Percentiles rank a stretch among this genome's conserved stretches.
Evolutionary conservation across 2,329 filamentous ascomycete species (phyloP).

Genomic region (Cryphonectria japonica): DNA sequence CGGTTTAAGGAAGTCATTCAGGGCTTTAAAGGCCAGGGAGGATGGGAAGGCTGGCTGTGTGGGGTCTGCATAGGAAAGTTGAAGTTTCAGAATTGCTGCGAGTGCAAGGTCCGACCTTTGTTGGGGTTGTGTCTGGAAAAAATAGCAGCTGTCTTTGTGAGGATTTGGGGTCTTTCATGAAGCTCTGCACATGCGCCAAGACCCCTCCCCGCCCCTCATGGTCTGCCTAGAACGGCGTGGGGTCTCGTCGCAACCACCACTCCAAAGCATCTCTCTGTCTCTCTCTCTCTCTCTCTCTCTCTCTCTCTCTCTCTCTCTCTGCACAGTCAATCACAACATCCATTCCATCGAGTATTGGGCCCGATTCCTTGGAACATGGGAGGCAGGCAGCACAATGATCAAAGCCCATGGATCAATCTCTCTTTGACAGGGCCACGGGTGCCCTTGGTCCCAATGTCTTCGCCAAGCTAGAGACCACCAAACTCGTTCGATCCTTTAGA

Average conservation of each 20-base stretch:
- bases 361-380: neutral
- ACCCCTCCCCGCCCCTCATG: neutral
- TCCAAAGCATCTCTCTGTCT: neutral
- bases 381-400: slow-evolving; percentile 5
- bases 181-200: neutral
- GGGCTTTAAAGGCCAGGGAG: neutral
- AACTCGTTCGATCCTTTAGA: slow-evolving; percentile 71
- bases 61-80: neutral
- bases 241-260: neutral
- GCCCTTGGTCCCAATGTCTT: slow-evolving; percentile 66
- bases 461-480: slow-evolving; percentile 65
- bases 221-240: slow-evolving; percentile 1
- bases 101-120: neutral
- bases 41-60: neutral
- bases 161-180: neutral
- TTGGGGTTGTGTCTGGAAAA: neutral
- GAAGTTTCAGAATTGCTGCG: neutral
- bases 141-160: neutral
- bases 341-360: neutral
- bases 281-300: neutral
- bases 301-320: neutral
- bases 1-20: slow-evolving; percentile 35
- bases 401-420: slow-evolving; percentile 68
- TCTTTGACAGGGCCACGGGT: slow-evolving; percentile 77
- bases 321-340: neutral